A percentile compares a stretch with the other conserved stretches of the same genome.
Conservation (phyloP, 2,329 filamentous ascomycete genomes). For the Calonectria multiphialidica region DNA sequence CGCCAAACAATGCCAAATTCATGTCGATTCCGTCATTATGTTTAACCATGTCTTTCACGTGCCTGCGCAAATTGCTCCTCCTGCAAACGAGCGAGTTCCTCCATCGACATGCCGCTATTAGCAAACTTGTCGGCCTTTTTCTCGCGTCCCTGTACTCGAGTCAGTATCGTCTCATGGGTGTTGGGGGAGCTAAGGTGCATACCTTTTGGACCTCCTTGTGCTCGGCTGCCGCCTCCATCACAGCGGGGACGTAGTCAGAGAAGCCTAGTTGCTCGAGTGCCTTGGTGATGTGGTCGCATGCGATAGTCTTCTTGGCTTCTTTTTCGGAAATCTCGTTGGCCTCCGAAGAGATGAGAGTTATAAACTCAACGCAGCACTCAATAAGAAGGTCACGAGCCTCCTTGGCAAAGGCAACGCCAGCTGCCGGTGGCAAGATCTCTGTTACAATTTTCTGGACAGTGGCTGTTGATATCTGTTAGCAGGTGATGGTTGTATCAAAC, state of each 20-base stretch:
- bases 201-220: slow-evolving; percentile 96
- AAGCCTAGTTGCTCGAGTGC: slow-evolving; percentile 94
- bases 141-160: slow-evolving; percentile 78
- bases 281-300: slow-evolving; percentile 96
- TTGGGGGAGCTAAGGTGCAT: slow-evolving; percentile 45
- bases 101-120: slow-evolving; percentile 90
- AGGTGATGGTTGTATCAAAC: background rate
- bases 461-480: slow-evolving; percentile 57
- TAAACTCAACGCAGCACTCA: slow-evolving; percentile 99
- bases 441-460: slow-evolving; percentile 89
- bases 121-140: slow-evolving; percentile 98
- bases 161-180: slow-evolving; percentile 61
- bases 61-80: slow-evolving; percentile 91
- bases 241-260: slow-evolving; percentile 88
- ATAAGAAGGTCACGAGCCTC: slow-evolving; percentile 96
- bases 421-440: slow-evolving; percentile 85
- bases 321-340: slow-evolving; percentile 99
- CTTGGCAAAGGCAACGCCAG: slow-evolving; percentile 89
- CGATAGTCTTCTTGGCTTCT: slow-evolving; percentile 99
- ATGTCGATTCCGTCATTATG: slow-evolving; percentile 33
- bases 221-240: slow-evolving; percentile 87
- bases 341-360: slow-evolving; percentile 97
- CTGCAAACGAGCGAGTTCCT: slow-evolving; percentile 89
- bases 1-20: slow-evolving; percentile 51
- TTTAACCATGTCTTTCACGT: slow-evolving; percentile 50